A percentile compares a stretch with the other conserved stretches of the same genome.
phyloP scores from a whole-genome alignment of 768 basidiomycete species.

The Paxillus ammoniavirescens region DNA sequence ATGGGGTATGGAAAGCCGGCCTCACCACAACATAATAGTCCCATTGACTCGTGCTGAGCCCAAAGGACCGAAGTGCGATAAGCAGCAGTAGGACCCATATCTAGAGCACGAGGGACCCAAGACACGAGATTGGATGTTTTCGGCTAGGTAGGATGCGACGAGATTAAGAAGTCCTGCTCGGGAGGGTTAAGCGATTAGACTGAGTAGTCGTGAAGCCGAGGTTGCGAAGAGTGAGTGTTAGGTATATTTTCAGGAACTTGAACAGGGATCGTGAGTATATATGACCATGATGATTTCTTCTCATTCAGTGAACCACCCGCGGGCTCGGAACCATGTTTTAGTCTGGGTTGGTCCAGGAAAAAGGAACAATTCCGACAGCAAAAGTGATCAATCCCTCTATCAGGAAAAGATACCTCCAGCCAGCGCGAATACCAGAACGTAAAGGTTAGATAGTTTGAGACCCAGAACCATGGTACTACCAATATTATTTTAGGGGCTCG shows the following conservation, averaged over 20 bases:
- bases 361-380: conserved; percentile 50
- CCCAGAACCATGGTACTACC: conserved; percentile 52
- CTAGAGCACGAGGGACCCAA: conserved; percentile 50
- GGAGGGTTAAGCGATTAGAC: conserved; percentile 62
- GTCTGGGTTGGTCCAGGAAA: conserved; percentile 62
- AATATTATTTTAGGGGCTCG: neutral
- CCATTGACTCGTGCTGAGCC: conserved; percentile 49
- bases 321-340: conserved; percentile 53
- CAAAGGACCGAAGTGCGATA: conserved; percentile 54
- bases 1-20: conserved; percentile 47
- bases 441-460: conserved; percentile 54
- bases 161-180: conserved; percentile 55
- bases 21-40: conserved; percentile 53
- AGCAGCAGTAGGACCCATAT: conserved; percentile 65
- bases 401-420: conserved; percentile 46
- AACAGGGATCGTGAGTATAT: neutral
- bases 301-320: conserved; percentile 62
- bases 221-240: conserved; percentile 59
- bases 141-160: conserved; percentile 48
- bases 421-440: conserved; percentile 17
- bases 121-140: conserved; percentile 56
- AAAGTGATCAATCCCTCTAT: conserved; percentile 48
- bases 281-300: conserved; percentile 64
- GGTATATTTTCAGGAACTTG: conserved; percentile 60
- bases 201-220: conserved; percentile 64